Conservation (phyloP, 208 protist species). For the Acanthamoeba royreba region DNA sequence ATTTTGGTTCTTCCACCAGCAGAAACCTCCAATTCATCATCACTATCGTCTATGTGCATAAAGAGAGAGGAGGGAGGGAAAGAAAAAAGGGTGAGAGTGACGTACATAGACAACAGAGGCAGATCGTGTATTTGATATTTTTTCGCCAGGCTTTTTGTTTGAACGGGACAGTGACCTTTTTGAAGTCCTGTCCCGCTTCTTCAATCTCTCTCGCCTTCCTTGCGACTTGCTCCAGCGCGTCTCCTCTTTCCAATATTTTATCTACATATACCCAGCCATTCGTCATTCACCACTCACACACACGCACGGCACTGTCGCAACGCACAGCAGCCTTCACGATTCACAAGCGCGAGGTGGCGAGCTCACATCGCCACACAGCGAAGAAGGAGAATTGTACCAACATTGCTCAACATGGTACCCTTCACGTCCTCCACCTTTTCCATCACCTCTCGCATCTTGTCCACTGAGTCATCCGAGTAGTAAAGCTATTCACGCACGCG, state of each 20-base stretch:
- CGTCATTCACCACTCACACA: background rate
- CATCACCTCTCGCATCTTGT: background rate
- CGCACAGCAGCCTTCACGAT: background rate
- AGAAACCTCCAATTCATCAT: slow-evolving; percentile 1
- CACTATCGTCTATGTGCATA: background rate
- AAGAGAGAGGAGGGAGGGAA: background rate
- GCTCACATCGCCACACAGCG: background rate
- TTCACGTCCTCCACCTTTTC: slow-evolving; percentile 37
- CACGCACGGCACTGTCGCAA: background rate
- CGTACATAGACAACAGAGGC: slow-evolving; percentile 32
- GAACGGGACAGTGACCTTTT: slow-evolving; percentile 17
- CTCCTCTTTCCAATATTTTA: background rate
- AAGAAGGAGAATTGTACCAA: background rate
- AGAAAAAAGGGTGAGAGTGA: background rate
- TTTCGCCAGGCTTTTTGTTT: background rate
- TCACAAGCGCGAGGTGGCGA: background rate
- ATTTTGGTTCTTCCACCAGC: background rate
- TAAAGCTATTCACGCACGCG: background rate
- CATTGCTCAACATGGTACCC: background rate
- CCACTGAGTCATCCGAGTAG: background rate
- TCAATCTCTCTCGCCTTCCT: background rate
- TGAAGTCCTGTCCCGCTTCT: background rate
- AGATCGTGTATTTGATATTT: slow-evolving; percentile 14
- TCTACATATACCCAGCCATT: background rate
- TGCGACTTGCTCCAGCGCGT: background rate